A percentile compares a stretch with the other conserved stretches of the same genome.
phyloP scores from a whole-genome alignment of 2,329 filamentous ascomycete species.

The Neonectria coccinea region DNA sequence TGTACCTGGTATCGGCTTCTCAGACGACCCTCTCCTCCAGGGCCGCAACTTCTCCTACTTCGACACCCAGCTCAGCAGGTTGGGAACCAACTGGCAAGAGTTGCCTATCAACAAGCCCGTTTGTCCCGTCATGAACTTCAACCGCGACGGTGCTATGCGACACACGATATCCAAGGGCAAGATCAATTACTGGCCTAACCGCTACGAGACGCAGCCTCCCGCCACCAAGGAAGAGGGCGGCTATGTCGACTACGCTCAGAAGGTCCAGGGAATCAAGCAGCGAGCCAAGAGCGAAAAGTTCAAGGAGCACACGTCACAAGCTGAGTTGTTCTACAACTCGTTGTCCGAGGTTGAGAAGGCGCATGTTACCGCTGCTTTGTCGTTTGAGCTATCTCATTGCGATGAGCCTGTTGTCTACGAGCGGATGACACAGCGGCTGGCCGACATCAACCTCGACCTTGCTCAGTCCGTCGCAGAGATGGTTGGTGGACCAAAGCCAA shows the following conservation, averaged over 20 bases:
- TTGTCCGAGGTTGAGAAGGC: constrained; percentile 76
- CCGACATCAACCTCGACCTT: constrained; percentile 78
- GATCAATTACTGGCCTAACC: constrained; percentile 74
- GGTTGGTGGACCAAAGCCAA: constrained; percentile 73
- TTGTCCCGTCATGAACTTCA: constrained; percentile 80
- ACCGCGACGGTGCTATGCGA: constrained; percentile 78
- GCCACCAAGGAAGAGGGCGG: constrained; percentile 71
- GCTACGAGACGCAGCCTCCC: constrained; percentile 73
- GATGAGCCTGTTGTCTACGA: constrained; percentile 83
- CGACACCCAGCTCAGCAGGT: constrained; percentile 19
- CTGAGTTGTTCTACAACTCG: constrained; percentile 87
- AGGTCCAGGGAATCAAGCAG: constrained; percentile 76
- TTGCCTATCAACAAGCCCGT: constrained; percentile 81
- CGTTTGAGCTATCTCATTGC: constrained; percentile 85
- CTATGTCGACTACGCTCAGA: constrained; percentile 74
- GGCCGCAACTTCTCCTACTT: constrained; percentile 76
- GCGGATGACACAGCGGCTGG: constrained; percentile 73
- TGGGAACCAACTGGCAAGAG: constrained; percentile 79
- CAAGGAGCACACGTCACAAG: constrained; percentile 80
- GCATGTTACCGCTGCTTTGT: constrained; percentile 76
- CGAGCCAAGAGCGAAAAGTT: constrained; percentile 79
- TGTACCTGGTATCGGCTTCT: constrained; percentile 82
- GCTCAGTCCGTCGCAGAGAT: constrained; percentile 76
- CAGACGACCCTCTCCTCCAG: constrained; percentile 79
- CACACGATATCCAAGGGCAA: constrained; percentile 77